A percentile compares a stretch with the other conserved stretches of the same genome.
Evolutionary conservation across 1,284 basidiomycete species (phyloP).

Genomic region (Trichosporon ovoides): DNA sequence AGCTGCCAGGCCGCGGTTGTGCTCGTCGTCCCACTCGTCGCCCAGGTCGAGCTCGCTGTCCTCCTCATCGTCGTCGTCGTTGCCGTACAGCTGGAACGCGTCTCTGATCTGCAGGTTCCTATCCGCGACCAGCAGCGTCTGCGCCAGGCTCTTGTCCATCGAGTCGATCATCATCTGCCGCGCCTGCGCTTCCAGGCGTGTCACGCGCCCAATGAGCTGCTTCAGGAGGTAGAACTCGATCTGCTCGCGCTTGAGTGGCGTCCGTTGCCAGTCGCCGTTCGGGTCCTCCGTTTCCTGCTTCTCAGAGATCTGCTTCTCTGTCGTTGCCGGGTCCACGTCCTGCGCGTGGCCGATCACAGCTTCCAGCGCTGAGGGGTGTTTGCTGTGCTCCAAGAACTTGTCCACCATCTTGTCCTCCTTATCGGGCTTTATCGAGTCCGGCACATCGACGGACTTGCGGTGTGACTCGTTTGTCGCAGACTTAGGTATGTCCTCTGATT

Average conservation of each 20-base stretch:
- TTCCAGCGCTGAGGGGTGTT: background rate
- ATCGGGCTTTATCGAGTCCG: too few relatives aligned
- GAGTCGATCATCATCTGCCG: constrained; percentile 41
- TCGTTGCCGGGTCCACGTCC: too few relatives aligned
- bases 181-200: constrained; percentile 37
- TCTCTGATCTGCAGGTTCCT: constrained; percentile 40
- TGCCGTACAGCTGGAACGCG: constrained; percentile 16
- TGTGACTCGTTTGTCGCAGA: too few relatives aligned
- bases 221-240: constrained; percentile 30
- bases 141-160: constrained; percentile 38
- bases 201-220: constrained; percentile 32
- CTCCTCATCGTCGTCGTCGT: background rate
- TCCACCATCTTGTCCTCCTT: too few relatives aligned
- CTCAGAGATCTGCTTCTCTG: too few relatives aligned
- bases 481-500: too few relatives aligned
- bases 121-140: constrained; percentile 41
- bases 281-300: background rate
- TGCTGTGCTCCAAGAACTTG: background rate
- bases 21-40: constrained; percentile 1
- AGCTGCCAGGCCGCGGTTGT: background rate
- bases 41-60: background rate
- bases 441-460: too few relatives aligned
- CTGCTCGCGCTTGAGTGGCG: background rate
- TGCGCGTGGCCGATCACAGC: background rate
- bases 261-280: background rate